These are phyloP conservation scores for Saprolegnia diclina DNA, from an alignment of 352 stramenopile genomes.

Conservation along the genomic window DNA sequence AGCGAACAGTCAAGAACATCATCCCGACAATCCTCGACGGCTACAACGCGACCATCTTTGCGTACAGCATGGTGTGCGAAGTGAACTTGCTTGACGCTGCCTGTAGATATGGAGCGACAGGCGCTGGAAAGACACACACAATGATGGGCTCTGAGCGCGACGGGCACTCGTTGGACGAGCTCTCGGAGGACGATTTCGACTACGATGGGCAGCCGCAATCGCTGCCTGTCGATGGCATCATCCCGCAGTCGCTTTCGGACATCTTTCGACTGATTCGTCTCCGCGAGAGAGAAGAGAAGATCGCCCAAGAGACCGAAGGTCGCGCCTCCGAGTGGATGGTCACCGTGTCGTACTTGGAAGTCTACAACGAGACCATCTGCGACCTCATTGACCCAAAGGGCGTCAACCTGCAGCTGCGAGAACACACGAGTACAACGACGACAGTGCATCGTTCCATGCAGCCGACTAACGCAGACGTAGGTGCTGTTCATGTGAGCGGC, in stretches of 20 bases:
- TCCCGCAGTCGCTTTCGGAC: conserved; percentile 57
- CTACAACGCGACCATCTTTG: conserved; percentile 81
- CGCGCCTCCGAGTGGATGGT: conserved; percentile 69
- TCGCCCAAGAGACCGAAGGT: conserved; percentile 37
- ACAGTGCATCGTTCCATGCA: not conserved
- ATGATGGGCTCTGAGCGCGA: conserved; percentile 72
- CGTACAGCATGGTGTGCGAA: conserved; percentile 29
- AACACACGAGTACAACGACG: conserved; percentile 38
- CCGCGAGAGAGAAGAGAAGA: conserved; percentile 48
- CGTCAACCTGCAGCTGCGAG: conserved; percentile 35
- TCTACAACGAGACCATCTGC: conserved; percentile 90
- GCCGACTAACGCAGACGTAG: conserved; percentile 32
- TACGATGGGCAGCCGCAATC: conserved; percentile 32
- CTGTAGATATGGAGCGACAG: conserved; percentile 46
- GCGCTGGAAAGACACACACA: conserved; percentile 62
- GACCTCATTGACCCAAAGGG: conserved; percentile 74
- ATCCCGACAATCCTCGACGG: conserved; percentile 63
- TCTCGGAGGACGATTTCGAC: conserved; percentile 35
- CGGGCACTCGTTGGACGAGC: conserved; percentile 33
- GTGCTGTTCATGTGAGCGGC: conserved; percentile 49
- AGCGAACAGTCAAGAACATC: conserved; percentile 53
- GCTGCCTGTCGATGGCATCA: conserved; percentile 65
- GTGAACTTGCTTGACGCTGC: not conserved
- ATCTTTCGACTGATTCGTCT: conserved; percentile 64
- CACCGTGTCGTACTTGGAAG: conserved; percentile 84